Evolutionary conservation across 129 eudicot species (phyloP), one percentile per base, ranked within the genome.

Genomic region (Oenanthe sinensis): DNA sequence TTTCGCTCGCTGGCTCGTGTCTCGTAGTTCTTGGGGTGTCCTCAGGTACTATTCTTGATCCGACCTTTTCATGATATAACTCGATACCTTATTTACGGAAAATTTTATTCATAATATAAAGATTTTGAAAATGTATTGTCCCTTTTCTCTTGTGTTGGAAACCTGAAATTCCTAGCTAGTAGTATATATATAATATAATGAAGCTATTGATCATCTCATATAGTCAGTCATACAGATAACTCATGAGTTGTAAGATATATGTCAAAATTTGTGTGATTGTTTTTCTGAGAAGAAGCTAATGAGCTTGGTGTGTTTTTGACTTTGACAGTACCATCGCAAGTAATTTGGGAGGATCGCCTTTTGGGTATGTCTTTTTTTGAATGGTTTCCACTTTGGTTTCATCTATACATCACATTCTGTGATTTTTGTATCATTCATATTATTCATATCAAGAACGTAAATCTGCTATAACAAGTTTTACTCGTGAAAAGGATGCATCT

Each of bases 1-100:
- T 28, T 93, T 89, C 70, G 98, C 98, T 81, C 91, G 98, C 42
- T 93, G 98, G 98, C 68, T 93, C 79, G 96, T 91, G 79, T 91
- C 93, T 54, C 88, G 81, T 62, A 81, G 81, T 75, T 91, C 96
- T 10, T 93, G 98, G 98, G 98, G 97, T 0, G 92, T 89, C 75
- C 86, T 93, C 65, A 93, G 84, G 98, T 91, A 33, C 36, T 33
- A 81, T 50, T 7, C 22, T 50, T 17, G 4, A 16, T 50, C n/a
- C 42, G 42, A 39, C 42, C 42, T 39, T 39, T 2, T 33, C 36
- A 33, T 33, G 36, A 33, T 33, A 33, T 33, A 33, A 33, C 1
- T 33, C 36, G 36, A 33, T 33, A 33, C 36, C 36, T 33, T 33
- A 33, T 33, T 33, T 33, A 33, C 36, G 36, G 36, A 33, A 33